Evolutionary conservation across 2,329 filamentous ascomycete genomes (phyloP), one percentile per base, ranked within the genome.

Genomic region (Aaosphaeria pasadenensis): DNA sequence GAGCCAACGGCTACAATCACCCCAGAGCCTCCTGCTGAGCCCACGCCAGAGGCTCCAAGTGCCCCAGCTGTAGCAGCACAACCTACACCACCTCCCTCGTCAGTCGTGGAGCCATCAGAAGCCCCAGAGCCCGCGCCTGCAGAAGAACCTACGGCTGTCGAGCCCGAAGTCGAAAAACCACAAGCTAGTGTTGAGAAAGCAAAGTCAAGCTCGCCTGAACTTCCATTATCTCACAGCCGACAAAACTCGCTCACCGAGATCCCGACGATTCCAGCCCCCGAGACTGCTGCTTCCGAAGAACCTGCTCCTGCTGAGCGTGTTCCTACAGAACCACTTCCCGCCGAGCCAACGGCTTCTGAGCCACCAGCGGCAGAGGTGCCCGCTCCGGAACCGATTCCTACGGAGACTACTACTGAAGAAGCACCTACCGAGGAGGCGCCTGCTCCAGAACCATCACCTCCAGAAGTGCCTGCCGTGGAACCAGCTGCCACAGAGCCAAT

Each of bases 191-290:
- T n/a, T 36, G 33, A 9, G 33, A 36, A 36, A 30, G 70, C 72
- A 42, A 54, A 60, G 2, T 72, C 71, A 1, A 74, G 69, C 51
- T 74, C 73, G 4, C 71, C 73, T 13, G 73, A 75, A 17, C 52
- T 73, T 30, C 72, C 73, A n/a, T 55, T 75, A 6, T 56, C 61
- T n/a, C 70, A 72, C 45, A 73, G 69, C 55, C 62, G 67, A 32
- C 67, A 69, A 43, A 66, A 62, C 28, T 74, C 72, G 7, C 48
- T 56, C 11, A 62, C 55, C 39, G 59, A 67, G 43, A 46, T 59
- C 4, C 58, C 60, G 9, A 59, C 57, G 11, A 52, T 60, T 45
- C 46, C 46, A 30, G 30, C 30, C 2, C 28, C 36, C n/a, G 44
- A 31, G 9, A 9, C 33, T 3, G n/a, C 33, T n/a, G 2, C 33